Base-by-base conservation (phyloP, 139 green algal genomes). In the Desmodesmus armatus region DNA sequence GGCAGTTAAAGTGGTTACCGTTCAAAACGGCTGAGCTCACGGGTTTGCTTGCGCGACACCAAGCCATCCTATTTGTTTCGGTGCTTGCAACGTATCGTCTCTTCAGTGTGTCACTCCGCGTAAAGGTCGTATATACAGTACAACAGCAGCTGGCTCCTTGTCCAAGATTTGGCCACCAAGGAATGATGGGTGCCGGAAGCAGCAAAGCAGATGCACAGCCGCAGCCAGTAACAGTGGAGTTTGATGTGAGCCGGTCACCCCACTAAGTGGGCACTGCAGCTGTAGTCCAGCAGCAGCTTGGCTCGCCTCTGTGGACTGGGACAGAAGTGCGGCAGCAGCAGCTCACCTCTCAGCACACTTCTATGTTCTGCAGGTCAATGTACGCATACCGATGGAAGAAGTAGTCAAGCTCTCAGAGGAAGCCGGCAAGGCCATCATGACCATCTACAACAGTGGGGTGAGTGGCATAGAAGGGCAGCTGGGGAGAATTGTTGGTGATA, bases 381-480 rank as follows among this genome's bases (percentile, higher is more conserved):
- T 47, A 39, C 33, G 43, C 27, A 35, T 92, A 9, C 84, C 76
- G 1, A 84, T 93, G 2, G 85, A 94, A 44, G 69, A 90, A 0
- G 76, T 97, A 0, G 89, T 97, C 40, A 40, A 60, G 0, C 91
- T 92, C 31, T 94, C 94, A 1, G 85, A 95, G n/a, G 63, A 88
- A 9, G 94, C 94, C 6, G 94, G 91, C 21, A 79, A 88, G 5
- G 92, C 88, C n/a, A 96, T 97, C 67, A 39, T 97, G 62, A 33
- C 86, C 15, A 91, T 97, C n/a, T 97, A 97, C 73, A 90, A 96
- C 67, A 90, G 83, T 15, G 85, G 92, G 66, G 92, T 93, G 58
- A 72, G 90, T 35, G 13, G n/a, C n/a, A n/a, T n/a, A n/a, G n/a
- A n/a, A n/a, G n/a, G n/a, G n/a, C n/a, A n/a, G n/a, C n/a, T n/a